A percentile compares a stretch with the other conserved stretches of the same genome.
These are phyloP conservation scores for Colletotrichum graminicola DNA, from an alignment of 2,329 filamentous ascomycete species.

Conservation along the genomic window DNA sequence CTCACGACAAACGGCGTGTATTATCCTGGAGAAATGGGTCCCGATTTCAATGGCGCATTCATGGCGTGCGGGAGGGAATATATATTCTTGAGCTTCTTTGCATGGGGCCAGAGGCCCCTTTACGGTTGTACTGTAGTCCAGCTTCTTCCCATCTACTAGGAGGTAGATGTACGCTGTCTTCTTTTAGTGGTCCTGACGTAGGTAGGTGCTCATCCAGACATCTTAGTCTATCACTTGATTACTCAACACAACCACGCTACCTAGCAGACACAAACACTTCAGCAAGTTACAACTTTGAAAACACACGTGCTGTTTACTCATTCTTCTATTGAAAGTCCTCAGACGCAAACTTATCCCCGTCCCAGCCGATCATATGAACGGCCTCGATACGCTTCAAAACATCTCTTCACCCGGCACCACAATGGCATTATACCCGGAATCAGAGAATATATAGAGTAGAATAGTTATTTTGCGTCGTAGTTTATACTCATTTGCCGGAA, in stretches of 20 bases:
- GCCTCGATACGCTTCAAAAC: not conserved
- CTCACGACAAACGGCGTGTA: too few species aligned
- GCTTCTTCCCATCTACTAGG: too few species aligned
- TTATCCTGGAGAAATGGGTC: too few species aligned
- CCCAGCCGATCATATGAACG: not conserved
- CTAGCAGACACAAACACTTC: not conserved
- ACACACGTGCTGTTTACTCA: not conserved
- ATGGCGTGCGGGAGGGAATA: too few species aligned
- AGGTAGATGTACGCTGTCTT: too few species aligned
- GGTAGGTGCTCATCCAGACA: conserved; percentile 4
- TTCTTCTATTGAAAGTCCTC: not conserved
- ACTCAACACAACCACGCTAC: not conserved
- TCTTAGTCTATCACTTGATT: too few species aligned
- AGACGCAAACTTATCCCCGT: not conserved
- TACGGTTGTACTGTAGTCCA: too few species aligned
- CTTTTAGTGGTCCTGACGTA: conserved; percentile 35
- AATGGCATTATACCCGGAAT: not conserved
- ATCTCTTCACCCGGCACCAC: not conserved
- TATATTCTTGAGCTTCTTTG: too few species aligned
- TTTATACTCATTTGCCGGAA: not conserved
- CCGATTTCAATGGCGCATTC: too few species aligned
- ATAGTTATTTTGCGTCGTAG: not conserved
- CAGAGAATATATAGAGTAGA: not conserved
- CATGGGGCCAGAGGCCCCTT: too few species aligned
- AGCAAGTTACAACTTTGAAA: not conserved